These are phyloP conservation scores for Madurella mycetomatis DNA, from an alignment of 2,329 filamentous ascomycete genomes.

Conservation along the genomic window DNA sequence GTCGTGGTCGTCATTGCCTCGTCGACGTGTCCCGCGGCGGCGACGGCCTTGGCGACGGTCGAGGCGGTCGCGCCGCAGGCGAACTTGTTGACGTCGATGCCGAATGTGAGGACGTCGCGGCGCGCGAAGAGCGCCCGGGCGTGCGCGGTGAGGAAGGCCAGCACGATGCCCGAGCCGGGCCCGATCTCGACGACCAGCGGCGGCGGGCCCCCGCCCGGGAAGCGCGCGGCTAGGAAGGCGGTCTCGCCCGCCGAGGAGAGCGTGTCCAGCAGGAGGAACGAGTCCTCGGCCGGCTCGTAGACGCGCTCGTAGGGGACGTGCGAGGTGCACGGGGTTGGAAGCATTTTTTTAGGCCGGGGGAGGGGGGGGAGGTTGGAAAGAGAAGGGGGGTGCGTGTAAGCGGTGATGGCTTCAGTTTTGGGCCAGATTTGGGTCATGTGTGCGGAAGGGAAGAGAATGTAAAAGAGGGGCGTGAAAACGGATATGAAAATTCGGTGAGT, in stretches of 20 bases:
- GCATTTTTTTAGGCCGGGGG: slow-evolving; percentile 56
- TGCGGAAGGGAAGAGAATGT: background rate
- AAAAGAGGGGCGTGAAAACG: background rate
- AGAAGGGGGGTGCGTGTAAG: background rate
- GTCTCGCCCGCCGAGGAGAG: slow-evolving; percentile 68
- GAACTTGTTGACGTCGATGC: slow-evolving; percentile 79
- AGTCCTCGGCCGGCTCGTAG: slow-evolving; percentile 96
- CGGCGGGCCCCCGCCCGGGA: slow-evolving; percentile 46
- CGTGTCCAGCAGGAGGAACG: slow-evolving; percentile 88
- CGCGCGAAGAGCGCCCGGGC: slow-evolving; percentile 67
- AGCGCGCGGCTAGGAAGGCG: slow-evolving; percentile 62
- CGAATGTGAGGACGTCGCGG: slow-evolving; percentile 64
- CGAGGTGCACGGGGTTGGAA: slow-evolving; percentile 88
- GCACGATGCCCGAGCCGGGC: slow-evolving; percentile 87
- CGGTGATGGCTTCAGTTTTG: slow-evolving; percentile 26
- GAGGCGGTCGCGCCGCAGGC: slow-evolving; percentile 71
- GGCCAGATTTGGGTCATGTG: slow-evolving; percentile 7
- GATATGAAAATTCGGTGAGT: slow-evolving; percentile 5
- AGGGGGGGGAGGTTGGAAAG: background rate
- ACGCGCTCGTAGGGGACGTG: slow-evolving; percentile 85
- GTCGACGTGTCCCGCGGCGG: slow-evolving; percentile 5
- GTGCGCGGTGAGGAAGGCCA: slow-evolving; percentile 80
- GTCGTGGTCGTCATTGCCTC: background rate
- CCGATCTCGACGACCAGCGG: slow-evolving; percentile 76
- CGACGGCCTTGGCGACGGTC: slow-evolving; percentile 56